Evolutionary conservation across 2,329 filamentous ascomycete species (phyloP), one percentile per base, ranked within the genome.

Genomic region (Cytospora piceae): DNA sequence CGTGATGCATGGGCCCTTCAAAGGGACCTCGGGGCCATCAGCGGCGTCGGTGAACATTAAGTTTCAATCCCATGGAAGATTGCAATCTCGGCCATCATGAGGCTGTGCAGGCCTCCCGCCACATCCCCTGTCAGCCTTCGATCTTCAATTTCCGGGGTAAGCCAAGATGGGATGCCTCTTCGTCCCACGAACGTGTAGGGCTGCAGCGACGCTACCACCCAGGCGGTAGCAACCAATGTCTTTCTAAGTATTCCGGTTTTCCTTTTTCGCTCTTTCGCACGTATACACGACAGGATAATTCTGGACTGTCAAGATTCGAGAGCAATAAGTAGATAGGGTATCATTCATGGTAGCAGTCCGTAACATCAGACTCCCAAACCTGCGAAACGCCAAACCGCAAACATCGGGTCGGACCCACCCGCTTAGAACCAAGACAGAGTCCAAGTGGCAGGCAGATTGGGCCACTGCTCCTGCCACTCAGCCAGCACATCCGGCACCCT

Each of bases 391-490:
- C 24, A 54, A 63, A 52, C 42, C 27, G 39, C 39, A 51, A 39
- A 29, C 51, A 57, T 52, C 59, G 54, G 32, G 31, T 63, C 62
- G 37, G 51, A 53, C 49, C 42, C 49, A 46, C 54, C 39, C 58
- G 46, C 49, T 65, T 82, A 98, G 74, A 98, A 93, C 94, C 95
- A 99, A 31, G 93, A 93, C 75, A 98, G 76, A 29, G 94, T 98
- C 95, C 95, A 99, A 64, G 95, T 84, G 3, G 93, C 92, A 22
- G 95, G 95, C 71, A 98, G 78, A 72, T 92, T 90, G 6, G 95
- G 94, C 92, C 94, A 97, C 71, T 90, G 86, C 77, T 97, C 94
- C 79, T 99, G 95, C 95, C 95, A 99, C 61, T 89, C 87, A 2
- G 89, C 94, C 67, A 99, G 80, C 42, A 99, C 91, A 70, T 97